phyloP scores from a whole-genome alignment of 163 green algal species.

The Chlamydomonas reinhardtii region DNA sequence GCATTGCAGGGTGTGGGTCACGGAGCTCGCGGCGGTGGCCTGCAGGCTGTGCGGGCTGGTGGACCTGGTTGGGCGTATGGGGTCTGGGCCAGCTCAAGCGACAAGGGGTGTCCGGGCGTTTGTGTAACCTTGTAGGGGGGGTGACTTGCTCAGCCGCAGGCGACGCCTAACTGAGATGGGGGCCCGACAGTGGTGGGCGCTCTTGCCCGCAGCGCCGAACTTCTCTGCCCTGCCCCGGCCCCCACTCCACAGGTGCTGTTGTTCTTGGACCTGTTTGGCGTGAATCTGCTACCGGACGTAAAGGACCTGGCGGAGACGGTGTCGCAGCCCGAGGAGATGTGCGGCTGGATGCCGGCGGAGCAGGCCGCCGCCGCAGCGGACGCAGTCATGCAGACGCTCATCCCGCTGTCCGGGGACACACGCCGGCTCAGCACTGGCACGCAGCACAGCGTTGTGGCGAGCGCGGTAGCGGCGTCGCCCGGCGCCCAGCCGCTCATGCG shows the following conservation, averaged over 20 bases:
- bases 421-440: background rate
- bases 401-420: background rate
- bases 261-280: slow-evolving; percentile 50
- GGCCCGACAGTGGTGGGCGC: too few species aligned
- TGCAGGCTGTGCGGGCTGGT: too few species aligned
- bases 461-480: background rate
- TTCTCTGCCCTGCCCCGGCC: too few species aligned
- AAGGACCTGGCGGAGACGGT: slow-evolving; percentile 28
- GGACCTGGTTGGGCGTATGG: too few species aligned
- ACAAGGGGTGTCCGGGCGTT: too few species aligned
- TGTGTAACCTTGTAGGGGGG: too few species aligned
- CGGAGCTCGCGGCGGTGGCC: too few species aligned
- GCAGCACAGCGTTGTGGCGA: background rate
- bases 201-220: too few species aligned
- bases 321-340: slow-evolving; percentile 9
- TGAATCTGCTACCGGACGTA: background rate
- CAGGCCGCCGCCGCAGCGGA: slow-evolving; percentile 7
- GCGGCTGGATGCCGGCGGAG: slow-evolving; percentile 45
- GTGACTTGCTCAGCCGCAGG: too few species aligned
- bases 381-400: slow-evolving; percentile 21
- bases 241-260: slow-evolving; percentile 37
- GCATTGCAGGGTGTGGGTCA: too few species aligned
- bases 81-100: too few species aligned
- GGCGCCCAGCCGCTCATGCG: background rate
- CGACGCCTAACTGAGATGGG: too few species aligned